Percentiles rank a stretch among this genome's conserved stretches.
phyloP scores from a whole-genome alignment of 345 rosid genomes.

The Salix caprea region DNA sequence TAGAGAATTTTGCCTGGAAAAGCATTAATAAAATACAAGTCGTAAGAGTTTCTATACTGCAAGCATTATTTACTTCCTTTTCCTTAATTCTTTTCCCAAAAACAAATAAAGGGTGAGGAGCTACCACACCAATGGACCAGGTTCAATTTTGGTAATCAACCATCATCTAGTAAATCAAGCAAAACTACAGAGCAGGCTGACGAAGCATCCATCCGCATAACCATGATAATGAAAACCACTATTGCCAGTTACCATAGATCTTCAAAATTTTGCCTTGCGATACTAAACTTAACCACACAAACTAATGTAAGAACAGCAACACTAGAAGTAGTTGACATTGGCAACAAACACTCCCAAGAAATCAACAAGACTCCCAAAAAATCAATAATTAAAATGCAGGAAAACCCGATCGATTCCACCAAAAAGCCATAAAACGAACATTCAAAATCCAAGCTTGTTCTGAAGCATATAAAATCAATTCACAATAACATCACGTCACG shows the following conservation, averaged over 20 bases:
- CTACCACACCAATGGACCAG: background rate
- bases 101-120: background rate
- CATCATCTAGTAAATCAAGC: background rate
- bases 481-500: background rate
- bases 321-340: background rate
- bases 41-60: background rate
- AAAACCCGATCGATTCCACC: background rate
- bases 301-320: background rate
- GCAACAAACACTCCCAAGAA: background rate
- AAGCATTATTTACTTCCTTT: background rate
- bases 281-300: background rate
- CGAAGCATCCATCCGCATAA: background rate
- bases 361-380: background rate
- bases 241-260: background rate
- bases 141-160: background rate
- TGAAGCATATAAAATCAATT: background rate
- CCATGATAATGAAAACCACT: background rate
- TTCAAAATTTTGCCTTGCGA: background rate
- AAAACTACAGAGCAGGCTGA: background rate
- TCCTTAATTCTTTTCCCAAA: background rate
- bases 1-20: background rate
- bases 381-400: background rate
- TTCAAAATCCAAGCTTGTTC: background rate
- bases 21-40: background rate
- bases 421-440: background rate